A percentile compares a stretch with the other conserved stretches of the same genome.
phyloP scores from a whole-genome alignment of 495 filamentous ascomycete species.

The Penicillium turbatum region DNA sequence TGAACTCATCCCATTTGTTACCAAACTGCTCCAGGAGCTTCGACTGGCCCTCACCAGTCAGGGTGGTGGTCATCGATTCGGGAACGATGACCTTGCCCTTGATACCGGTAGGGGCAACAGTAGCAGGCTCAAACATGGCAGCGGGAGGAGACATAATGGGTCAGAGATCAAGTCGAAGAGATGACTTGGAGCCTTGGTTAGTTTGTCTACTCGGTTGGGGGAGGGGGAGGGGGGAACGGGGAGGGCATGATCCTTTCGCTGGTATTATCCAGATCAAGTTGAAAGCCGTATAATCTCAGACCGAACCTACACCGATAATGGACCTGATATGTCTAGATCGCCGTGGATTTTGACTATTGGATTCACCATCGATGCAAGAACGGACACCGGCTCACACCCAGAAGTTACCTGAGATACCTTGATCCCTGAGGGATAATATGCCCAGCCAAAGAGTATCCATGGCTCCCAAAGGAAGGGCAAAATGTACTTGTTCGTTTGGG shows the following conservation, averaged over 20 bases:
- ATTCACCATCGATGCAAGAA: slow-evolving; percentile 28
- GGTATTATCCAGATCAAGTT: slow-evolving; percentile 99
- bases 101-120: slow-evolving; percentile 37
- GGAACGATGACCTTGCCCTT: slow-evolving; percentile 46
- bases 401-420: slow-evolving; percentile 60
- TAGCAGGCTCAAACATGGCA: slow-evolving; percentile 46
- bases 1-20: slow-evolving; percentile 71
- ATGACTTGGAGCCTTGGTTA: slow-evolving; percentile 30
- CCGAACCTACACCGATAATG: slow-evolving; percentile 43
- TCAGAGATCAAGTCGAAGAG: slow-evolving; percentile 35
- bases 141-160: slow-evolving; percentile 72
- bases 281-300: slow-evolving; percentile 92
- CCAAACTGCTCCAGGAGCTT: slow-evolving; percentile 58
- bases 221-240: slow-evolving; percentile 32
- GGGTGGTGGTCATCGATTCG: slow-evolving; percentile 34
- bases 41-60: slow-evolving; percentile 37
- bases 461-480: slow-evolving; percentile 35
- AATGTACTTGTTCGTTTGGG: slow-evolving; percentile 23
- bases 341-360: background rate
- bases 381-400: slow-evolving; percentile 69
- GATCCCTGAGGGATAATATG: slow-evolving; percentile 43
- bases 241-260: slow-evolving; percentile 95
- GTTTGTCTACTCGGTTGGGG: slow-evolving; percentile 30
- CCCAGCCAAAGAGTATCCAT: slow-evolving; percentile 40
- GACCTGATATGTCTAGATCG: background rate